Base-by-base conservation (phyloP, 371 early-diverging fungal species). In the Synchytrium microbalum region DNA sequence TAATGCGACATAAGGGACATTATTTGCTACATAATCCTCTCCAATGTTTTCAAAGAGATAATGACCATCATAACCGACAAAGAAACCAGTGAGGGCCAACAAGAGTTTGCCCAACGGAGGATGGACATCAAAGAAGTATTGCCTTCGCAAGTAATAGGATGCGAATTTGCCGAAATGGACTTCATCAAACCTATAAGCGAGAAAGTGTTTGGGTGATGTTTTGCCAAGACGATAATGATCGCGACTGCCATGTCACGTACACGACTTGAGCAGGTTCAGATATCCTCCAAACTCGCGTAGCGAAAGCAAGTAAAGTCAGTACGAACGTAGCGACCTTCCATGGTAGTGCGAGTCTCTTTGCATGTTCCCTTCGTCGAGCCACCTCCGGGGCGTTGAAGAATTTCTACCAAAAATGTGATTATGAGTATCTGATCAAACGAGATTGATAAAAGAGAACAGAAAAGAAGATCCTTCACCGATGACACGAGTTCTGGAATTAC, bases 81-180 rank as follows among this genome's bases (percentile, higher is more conserved):
- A 68, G 64, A 82, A 88, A 0, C 93, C 95, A 58, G 80, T 83
- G 25, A 84, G 83, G 10, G 96, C 98, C 19, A 98, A 77, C 73
- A 99, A 79, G 77, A 99, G 70, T 74, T 99, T 99, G 26, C 98
- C 99, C 51, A 99, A 82, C 2, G 99, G 99, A 33, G 99, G 99
- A 71, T 99, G 99, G 24, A 99, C 99, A 72, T 99, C 99, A 78
- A 99, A 98, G 77, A 89, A 99, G 80, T 93, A 99, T 62, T 82
- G 79, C 25, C 92, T 76, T 2, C 86, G 83, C 31, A 99, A 76
- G 71, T 99, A 99, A 71, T 91, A 90, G 25, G 88, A 84, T n/a
- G 95, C 92, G 77, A 96, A 99, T 73, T 96, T 94, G 61, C 99
- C 99, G 84, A 99, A 99, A 72, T 99, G 99, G 8, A 98, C 99